A percentile compares a stretch with the other conserved stretches of the same genome.
Evolutionary conservation across 495 filamentous ascomycete species (phyloP).

Genomic region (Hypoxylon lenormandii): DNA sequence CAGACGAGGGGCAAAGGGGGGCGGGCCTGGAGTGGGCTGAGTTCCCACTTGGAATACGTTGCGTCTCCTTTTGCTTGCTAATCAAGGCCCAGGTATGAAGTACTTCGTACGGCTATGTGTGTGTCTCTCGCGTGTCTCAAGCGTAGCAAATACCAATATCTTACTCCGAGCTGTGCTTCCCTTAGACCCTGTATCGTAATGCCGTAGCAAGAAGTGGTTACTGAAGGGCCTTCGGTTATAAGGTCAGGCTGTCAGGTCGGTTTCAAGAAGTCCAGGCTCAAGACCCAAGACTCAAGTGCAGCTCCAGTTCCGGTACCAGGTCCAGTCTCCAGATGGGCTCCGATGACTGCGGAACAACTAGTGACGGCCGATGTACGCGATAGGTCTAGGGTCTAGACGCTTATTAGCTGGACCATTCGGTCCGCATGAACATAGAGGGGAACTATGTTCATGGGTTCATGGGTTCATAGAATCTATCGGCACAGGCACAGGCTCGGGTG

Average conservation of each 20-base stretch:
- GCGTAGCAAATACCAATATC: neutral
- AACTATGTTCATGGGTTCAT: constrained; percentile 13
- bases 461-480: constrained; percentile 3
- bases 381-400: constrained; percentile 41
- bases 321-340: constrained; percentile 7
- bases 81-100: neutral
- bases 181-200: neutral
- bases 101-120: neutral
- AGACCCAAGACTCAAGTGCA: neutral
- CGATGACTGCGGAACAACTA: constrained; percentile 39
- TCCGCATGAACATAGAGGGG: constrained; percentile 28
- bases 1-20: constrained; percentile 45
- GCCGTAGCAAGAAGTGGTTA: constrained; percentile 17
- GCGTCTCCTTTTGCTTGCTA: constrained; percentile 15
- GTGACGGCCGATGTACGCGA: constrained; percentile 36
- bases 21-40: constrained; percentile 32
- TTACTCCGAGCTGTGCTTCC: neutral
- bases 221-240: neutral
- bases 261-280: neutral
- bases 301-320: neutral
- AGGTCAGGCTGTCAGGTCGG: constrained; percentile 5
- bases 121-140: constrained; percentile 35
- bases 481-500: constrained; percentile 3
- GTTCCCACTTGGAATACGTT: constrained; percentile 37
- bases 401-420: constrained; percentile 27